A percentile compares a stretch with the other conserved stretches of the same genome.
Evolutionary conservation across 2,329 filamentous ascomycete genomes (phyloP).

Genomic region (Neofusicoccum umdonicola): DNA sequence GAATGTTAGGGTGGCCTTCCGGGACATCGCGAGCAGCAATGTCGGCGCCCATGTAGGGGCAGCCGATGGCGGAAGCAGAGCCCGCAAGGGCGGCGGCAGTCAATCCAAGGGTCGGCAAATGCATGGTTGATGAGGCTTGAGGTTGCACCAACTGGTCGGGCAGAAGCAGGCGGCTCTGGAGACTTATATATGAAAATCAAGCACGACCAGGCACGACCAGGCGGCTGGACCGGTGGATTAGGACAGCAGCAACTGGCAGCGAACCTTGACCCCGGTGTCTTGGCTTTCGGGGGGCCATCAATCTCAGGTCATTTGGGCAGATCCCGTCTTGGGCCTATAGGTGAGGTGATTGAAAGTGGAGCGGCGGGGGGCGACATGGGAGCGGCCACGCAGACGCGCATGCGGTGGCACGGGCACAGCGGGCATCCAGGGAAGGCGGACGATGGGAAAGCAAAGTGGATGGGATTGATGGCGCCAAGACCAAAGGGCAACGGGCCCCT

Average conservation of each 20-base stretch:
- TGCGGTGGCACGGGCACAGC: constrained; percentile 12
- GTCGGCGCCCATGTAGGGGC: constrained; percentile 37
- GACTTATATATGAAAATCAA: constrained; percentile 10
- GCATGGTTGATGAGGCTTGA: constrained; percentile 3
- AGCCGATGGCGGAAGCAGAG: constrained; percentile 20
- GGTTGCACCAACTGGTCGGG: neutral
- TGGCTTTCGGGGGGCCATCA: constrained; percentile 15
- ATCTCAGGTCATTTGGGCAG: constrained; percentile 17
- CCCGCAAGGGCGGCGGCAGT: constrained; percentile 17
- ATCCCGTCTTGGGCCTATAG: constrained; percentile 11
- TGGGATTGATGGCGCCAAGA: constrained; percentile 13
- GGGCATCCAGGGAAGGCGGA: neutral
- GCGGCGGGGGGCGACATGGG: constrained; percentile 15
- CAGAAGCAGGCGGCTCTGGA: neutral
- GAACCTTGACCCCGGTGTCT: constrained; percentile 7
- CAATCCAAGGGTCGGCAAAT: constrained; percentile 12
- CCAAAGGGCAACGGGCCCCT: neutral
- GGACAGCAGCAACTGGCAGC: neutral
- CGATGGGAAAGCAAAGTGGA: constrained; percentile 4
- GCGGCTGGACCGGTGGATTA: constrained; percentile 7
- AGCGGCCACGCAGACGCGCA: constrained; percentile 16
- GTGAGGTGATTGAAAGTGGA: constrained; percentile 19
- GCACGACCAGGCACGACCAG: neutral
- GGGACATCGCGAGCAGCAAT: constrained; percentile 26
- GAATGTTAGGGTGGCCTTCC: constrained; percentile 26